Evolutionary conservation across 768 basidiomycete species (phyloP).

Genomic region (Pholiota microspora): DNA sequence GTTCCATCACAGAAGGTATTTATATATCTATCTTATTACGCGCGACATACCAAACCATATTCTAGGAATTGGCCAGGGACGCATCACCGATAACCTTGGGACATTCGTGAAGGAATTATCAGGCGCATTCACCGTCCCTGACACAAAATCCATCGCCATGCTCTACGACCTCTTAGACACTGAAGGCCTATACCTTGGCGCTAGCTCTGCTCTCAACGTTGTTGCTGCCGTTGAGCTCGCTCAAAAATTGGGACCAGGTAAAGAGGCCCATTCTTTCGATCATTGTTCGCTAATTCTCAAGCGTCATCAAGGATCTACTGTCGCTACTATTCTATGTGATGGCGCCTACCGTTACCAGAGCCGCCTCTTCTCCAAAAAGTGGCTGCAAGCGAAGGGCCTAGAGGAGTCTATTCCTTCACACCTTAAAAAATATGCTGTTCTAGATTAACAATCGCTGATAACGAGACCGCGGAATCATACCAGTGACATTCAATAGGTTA

Average conservation of each 20-base stretch:
- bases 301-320: slow-evolving; percentile 57
- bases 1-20: slow-evolving; percentile 89
- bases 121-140: slow-evolving; percentile 85
- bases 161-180: slow-evolving; percentile 88
- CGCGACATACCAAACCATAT: background rate
- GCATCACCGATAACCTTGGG: slow-evolving; percentile 87
- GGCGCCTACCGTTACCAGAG: slow-evolving; percentile 98
- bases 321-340: slow-evolving; percentile 91
- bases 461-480: background rate
- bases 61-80: slow-evolving; percentile 93
- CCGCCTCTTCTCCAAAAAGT: slow-evolving; percentile 89
- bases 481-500: background rate
- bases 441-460: slow-evolving; percentile 48
- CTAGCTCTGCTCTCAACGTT: slow-evolving; percentile 91
- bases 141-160: slow-evolving; percentile 90
- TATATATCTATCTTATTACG: slow-evolving; percentile 3
- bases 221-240: slow-evolving; percentile 92
- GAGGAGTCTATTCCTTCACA: slow-evolving; percentile 76
- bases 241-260: slow-evolving; percentile 79
- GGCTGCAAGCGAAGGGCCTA: slow-evolving; percentile 82
- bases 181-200: slow-evolving; percentile 94
- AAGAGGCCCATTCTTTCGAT: slow-evolving; percentile 11
- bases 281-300: background rate
- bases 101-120: slow-evolving; percentile 76
- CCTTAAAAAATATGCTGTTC: slow-evolving; percentile 85